Evolutionary conservation across 768 basidiomycete species (phyloP).

Genomic region (Polyporus arcularius): DNA sequence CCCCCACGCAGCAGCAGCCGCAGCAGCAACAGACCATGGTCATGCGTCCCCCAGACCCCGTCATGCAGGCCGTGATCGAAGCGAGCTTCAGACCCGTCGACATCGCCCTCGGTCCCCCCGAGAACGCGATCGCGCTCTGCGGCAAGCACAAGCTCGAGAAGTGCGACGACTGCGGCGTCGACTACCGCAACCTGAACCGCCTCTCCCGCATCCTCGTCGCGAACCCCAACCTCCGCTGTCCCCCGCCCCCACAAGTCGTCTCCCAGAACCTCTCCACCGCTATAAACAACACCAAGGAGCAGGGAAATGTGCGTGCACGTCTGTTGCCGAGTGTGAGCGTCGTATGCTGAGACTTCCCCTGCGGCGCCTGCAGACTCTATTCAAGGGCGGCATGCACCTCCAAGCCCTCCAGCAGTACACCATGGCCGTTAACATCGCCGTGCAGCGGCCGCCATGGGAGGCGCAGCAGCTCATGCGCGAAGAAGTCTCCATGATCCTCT

Average conservation of each 20-base stretch:
- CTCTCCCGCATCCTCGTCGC: constrained; percentile 67
- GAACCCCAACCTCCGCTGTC: constrained; percentile 74
- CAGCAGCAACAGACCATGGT: constrained; percentile 44
- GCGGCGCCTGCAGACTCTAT: constrained; percentile 55
- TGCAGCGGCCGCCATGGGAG: constrained; percentile 89
- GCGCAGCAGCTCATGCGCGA: constrained; percentile 80
- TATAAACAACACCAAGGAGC: constrained; percentile 83
- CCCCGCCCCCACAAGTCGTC: constrained; percentile 77
- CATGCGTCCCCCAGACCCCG: constrained; percentile 59
- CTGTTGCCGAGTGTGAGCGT: not conserved
- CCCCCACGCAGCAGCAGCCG: constrained; percentile 33
- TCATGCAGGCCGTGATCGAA: constrained; percentile 76
- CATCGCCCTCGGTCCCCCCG: constrained; percentile 53
- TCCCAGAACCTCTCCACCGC: constrained; percentile 74
- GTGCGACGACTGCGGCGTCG: constrained; percentile 71
- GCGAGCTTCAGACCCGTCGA: constrained; percentile 63
- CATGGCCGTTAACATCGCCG: constrained; percentile 72
- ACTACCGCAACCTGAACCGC: constrained; percentile 77
- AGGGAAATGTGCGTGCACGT: constrained; percentile 81
- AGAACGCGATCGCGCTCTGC: constrained; percentile 62
- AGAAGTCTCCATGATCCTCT: constrained; percentile 86
- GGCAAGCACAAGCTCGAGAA: constrained; percentile 67
- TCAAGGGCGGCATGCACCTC: constrained; percentile 69
- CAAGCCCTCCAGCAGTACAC: constrained; percentile 81
- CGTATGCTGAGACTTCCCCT: not conserved